A percentile compares a stretch with the other conserved stretches of the same genome.
These are phyloP conservation scores for Candida ulmi DNA, from an alignment of 805 yeast species.

Conservation along the genomic window DNA sequence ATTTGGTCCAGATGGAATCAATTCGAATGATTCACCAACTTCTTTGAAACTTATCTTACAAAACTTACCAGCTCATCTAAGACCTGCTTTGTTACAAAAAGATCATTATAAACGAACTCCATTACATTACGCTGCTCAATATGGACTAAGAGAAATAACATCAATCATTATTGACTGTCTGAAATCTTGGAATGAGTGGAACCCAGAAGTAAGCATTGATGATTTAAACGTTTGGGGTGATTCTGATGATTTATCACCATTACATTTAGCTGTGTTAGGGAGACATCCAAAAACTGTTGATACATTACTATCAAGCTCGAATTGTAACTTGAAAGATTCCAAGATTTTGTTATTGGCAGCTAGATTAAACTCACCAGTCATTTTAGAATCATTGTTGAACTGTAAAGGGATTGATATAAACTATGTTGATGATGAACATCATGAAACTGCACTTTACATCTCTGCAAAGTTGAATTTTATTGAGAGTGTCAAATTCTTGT, in stretches of 20 bases:
- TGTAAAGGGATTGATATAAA: conserved; percentile 60
- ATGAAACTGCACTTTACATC: conserved; percentile 79
- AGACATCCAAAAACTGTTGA: conserved; percentile 73
- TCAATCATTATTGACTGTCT: conserved; percentile 50
- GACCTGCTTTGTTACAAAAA: conserved; percentile 52
- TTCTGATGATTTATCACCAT: conserved; percentile 72
- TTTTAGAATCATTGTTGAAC: conserved; percentile 47
- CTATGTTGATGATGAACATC: conserved; percentile 50
- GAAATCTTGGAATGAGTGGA: conserved; percentile 54
- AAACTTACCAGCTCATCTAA: conserved; percentile 47
- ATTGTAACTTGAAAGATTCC: conserved; percentile 41
- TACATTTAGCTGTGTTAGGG: conserved; percentile 79
- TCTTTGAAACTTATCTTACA: conserved; percentile 58
- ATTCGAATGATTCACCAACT: conserved; percentile 49
- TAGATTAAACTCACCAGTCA: conserved; percentile 53
- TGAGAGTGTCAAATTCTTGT: conserved; percentile 47
- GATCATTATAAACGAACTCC: conserved; percentile 83
- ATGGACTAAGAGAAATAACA: conserved; percentile 67
- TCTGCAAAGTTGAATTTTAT: conserved; percentile 61
- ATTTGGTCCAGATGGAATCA: conserved; percentile 58
- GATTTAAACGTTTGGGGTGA: conserved; percentile 55
- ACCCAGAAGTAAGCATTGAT: conserved; percentile 47
- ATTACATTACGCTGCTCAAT: conserved; percentile 83
- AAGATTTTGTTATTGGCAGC: conserved; percentile 54
- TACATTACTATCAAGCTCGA: conserved; percentile 45